phyloP scores from a whole-genome alignment of 352 stramenopile genomes.

The Phytophthora palmivora region DNA sequence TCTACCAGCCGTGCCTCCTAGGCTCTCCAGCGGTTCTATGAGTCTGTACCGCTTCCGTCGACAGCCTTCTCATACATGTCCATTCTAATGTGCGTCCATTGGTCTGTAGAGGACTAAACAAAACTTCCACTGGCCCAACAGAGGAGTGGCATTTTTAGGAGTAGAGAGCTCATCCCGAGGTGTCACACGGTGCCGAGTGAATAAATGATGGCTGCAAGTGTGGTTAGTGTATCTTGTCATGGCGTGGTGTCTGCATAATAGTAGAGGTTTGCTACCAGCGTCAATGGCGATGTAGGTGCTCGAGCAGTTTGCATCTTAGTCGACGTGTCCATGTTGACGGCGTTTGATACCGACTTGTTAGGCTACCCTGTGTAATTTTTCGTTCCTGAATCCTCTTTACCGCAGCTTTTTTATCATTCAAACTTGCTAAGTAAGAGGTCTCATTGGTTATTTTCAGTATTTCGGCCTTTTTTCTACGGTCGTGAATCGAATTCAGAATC shows the following conservation, averaged over 20 bases:
- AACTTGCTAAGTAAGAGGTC: neutral
- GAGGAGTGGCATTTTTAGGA: neutral
- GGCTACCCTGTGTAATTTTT: neutral
- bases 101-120: no score
- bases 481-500: constrained; percentile 14
- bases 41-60: no score
- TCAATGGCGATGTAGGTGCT: neutral
- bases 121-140: neutral
- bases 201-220: neutral
- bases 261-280: neutral
- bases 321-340: constrained; percentile 5
- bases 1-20: no score
- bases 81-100: no score
- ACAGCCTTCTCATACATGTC: no score
- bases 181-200: neutral
- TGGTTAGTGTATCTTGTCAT: neutral
- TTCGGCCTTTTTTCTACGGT: constrained; percentile 18
- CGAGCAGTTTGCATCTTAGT: neutral
- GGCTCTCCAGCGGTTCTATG: no score
- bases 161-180: neutral
- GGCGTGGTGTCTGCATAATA: neutral
- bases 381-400: neutral
- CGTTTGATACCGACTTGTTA: neutral
- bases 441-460: neutral
- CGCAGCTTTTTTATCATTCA: neutral